These are phyloP conservation scores for Chimonanthus praecox DNA, from an alignment of 164 flowering plant genomes.

Conservation along the genomic window DNA sequence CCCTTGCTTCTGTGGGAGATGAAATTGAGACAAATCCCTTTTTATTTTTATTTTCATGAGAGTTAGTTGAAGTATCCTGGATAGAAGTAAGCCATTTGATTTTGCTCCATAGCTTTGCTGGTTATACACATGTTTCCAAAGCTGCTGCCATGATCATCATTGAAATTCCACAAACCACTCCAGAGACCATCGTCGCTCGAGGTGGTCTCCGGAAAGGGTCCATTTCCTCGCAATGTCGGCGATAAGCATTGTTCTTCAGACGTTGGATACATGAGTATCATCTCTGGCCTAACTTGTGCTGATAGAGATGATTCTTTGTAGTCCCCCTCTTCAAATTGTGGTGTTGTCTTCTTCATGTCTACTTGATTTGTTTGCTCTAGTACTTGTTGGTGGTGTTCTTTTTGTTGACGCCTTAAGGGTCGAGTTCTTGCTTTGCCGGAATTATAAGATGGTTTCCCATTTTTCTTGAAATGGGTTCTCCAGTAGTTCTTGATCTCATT, in stretches of 20 bases:
- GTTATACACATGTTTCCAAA: constrained; percentile 15
- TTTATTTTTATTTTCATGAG: neutral
- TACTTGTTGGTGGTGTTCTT: constrained; percentile 20
- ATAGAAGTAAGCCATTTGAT: constrained; percentile 7
- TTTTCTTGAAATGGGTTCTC: constrained; percentile 16
- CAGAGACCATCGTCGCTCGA: constrained; percentile 35
- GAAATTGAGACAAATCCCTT: neutral
- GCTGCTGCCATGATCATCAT: constrained; percentile 31
- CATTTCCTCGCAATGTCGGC: constrained; percentile 13
- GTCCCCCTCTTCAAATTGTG: constrained; percentile 30
- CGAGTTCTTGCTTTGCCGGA: neutral
- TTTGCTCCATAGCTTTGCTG: constrained; percentile 18
- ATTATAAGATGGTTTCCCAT: neutral
- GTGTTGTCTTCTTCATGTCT: constrained; percentile 37
- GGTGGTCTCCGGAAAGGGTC: constrained; percentile 13
- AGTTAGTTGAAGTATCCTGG: constrained; percentile 5
- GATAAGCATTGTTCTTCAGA: constrained; percentile 28
- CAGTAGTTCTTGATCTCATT: constrained; percentile 17
- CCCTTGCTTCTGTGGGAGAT: neutral
- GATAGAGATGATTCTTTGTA: constrained; percentile 11
- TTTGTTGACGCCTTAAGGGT: constrained; percentile 11
- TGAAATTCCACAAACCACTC: constrained; percentile 66
- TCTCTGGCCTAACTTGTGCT: constrained; percentile 18
- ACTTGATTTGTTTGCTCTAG: constrained; percentile 20
- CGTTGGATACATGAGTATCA: constrained; percentile 12